Conservation (phyloP, 805 yeast genomes). For the Candida suzukii region DNA sequence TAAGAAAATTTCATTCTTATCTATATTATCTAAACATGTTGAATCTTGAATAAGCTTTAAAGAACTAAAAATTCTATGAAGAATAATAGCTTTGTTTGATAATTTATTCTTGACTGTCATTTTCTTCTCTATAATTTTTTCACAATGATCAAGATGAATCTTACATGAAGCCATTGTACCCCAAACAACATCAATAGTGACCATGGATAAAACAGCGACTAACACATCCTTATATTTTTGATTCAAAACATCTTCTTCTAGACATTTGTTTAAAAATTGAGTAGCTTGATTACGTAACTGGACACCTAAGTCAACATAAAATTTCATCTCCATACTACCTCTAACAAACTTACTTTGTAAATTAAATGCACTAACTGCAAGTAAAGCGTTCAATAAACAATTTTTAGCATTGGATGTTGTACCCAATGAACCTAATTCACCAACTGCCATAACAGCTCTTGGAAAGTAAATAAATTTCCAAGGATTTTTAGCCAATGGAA, state of each 20-base stretch:
- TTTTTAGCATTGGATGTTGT: conserved; percentile 68
- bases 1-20: conserved; percentile 26
- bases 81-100: conserved; percentile 66
- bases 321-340: conserved; percentile 61
- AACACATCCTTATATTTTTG: conserved; percentile 80
- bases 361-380: conserved; percentile 80
- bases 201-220: conserved; percentile 81
- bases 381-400: conserved; percentile 67
- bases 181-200: conserved; percentile 82
- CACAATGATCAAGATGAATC: conserved; percentile 69
- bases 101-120: conserved; percentile 58
- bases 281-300: conserved; percentile 71
- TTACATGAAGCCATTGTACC: conserved; percentile 86
- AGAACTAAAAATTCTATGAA: conserved; percentile 75
- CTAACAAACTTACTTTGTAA: conserved; percentile 65
- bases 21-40: conserved; percentile 40
- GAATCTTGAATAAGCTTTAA: conserved; percentile 72
- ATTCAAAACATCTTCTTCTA: conserved; percentile 39
- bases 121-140: conserved; percentile 62
- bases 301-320: conserved; percentile 65
- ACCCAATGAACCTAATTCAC: conserved; percentile 72
- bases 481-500: conserved; percentile 67
- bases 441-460: conserved; percentile 72
- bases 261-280: conserved; percentile 53
- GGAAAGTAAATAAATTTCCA: conserved; percentile 88